These are phyloP conservation scores for Vickermania spadyakhi DNA, from an alignment of 208 protist genomes.

Conservation along the genomic window DNA sequence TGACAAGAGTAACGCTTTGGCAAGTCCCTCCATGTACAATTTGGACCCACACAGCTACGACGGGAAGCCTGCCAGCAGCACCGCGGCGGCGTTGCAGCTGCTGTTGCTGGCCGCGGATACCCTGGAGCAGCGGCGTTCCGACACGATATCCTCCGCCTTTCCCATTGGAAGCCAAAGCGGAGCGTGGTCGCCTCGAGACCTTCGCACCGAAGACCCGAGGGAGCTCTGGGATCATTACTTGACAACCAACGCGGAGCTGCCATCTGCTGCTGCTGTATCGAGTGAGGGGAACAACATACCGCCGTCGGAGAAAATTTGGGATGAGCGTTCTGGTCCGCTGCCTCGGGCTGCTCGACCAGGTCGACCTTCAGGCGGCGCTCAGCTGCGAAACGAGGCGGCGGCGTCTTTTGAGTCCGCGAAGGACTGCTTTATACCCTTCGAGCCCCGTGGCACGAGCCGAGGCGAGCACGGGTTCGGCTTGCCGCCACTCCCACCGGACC, in stretches of 20 bases:
- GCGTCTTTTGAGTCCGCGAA: not conserved
- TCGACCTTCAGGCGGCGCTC: constrained; percentile 13
- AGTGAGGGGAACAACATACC: not conserved
- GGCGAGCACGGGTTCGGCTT: constrained; percentile 31
- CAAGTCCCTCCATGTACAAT: too few species aligned
- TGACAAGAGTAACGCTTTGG: too few species aligned
- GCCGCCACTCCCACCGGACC: constrained; percentile 44
- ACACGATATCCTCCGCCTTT: constrained; percentile 25
- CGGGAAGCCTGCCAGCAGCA: not conserved
- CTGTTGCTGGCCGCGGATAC: constrained; percentile 18
- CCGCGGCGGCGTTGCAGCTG: constrained; percentile 2
- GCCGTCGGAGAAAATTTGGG: too few species aligned
- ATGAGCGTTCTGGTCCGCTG: too few species aligned
- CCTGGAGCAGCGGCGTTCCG: constrained; percentile 30
- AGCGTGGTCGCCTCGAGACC: not conserved
- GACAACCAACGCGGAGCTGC: not conserved
- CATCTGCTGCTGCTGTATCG: not conserved
- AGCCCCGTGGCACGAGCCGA: constrained; percentile 19
- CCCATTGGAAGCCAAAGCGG: constrained; percentile 17
- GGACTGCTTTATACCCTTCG: constrained; percentile 23
- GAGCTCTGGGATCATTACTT: too few species aligned
- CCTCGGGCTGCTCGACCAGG: constrained; percentile 13
- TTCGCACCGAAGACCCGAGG: not conserved
- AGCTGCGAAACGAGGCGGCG: too few species aligned
- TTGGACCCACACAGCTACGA: not conserved